These are phyloP conservation scores for Uronychia setigera DNA, from an alignment of 73 alveolate species.

Conservation along the genomic window DNA sequence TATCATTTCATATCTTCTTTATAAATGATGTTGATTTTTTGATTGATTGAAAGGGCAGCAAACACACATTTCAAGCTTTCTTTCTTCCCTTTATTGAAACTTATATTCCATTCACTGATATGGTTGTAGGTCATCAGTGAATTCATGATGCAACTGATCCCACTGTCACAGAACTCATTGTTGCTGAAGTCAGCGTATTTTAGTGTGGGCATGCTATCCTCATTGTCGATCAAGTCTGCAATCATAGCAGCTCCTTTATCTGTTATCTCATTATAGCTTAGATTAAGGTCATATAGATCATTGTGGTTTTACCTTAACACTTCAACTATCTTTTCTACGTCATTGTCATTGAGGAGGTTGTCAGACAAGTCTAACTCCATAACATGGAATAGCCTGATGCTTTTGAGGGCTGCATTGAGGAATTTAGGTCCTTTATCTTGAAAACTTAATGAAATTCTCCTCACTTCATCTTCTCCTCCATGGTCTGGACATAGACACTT, in stretches of 20 bases:
- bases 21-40: neutral
- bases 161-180: neutral
- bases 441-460: neutral
- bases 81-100: neutral
- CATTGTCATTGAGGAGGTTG: slow-evolving; percentile 1
- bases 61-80: neutral
- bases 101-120: neutral
- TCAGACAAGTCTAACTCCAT: neutral
- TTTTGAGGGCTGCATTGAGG: neutral
- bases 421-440: slow-evolving; percentile 6
- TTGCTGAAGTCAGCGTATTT: neutral
- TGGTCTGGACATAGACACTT: neutral
- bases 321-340: neutral
- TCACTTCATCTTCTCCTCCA: neutral
- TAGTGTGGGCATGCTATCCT: neutral
- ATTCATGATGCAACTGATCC: neutral
- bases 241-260: neutral
- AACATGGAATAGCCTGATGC: neutral
- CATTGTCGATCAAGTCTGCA: neutral
- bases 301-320: neutral
- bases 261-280: neutral
- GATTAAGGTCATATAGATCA: neutral
- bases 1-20: neutral
- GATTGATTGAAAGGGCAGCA: slow-evolving; percentile 1
- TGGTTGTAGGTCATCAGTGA: neutral